A percentile compares a stretch with the other conserved stretches of the same genome.
phyloP scores from a whole-genome alignment of 495 filamentous ascomycete genomes.

The Venustampulla echinocandica region DNA sequence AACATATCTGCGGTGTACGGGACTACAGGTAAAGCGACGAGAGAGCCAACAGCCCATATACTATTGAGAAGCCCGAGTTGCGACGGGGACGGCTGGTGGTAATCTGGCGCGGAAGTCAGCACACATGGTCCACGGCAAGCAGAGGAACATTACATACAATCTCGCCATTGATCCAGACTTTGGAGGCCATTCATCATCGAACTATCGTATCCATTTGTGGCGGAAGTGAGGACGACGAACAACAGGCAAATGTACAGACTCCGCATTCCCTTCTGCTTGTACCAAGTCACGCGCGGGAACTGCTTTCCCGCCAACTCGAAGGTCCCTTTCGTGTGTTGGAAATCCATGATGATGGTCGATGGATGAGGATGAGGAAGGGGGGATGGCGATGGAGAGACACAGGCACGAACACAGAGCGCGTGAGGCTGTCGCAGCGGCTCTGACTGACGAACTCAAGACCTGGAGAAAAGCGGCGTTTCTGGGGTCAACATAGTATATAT shows the following conservation, averaged over 20 bases:
- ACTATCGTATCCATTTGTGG: conserved; percentile 30
- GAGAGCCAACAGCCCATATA: conserved; percentile 24
- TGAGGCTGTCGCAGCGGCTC: too few species aligned
- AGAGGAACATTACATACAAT: conserved; percentile 16
- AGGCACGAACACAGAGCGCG: too few species aligned
- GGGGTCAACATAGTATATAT: conserved; percentile 1
- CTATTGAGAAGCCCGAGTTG: conserved; percentile 24
- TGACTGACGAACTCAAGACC: conserved; percentile 1
- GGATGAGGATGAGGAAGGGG: not conserved
- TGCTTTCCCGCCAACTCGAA: not conserved
- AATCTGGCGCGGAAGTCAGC: conserved; percentile 16
- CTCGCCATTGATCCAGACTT: conserved; percentile 26
- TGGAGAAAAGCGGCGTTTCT: conserved; percentile 1
- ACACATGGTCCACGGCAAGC: conserved; percentile 1
- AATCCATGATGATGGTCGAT: not conserved
- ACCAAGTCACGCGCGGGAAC: conserved; percentile 23
- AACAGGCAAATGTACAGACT: conserved; percentile 31
- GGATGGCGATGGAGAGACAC: too few species aligned
- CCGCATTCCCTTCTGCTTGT: conserved; percentile 25
- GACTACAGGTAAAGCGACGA: conserved; percentile 31
- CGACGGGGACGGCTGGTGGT: conserved; percentile 22
- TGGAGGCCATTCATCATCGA: conserved; percentile 30
- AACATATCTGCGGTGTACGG: conserved; percentile 34
- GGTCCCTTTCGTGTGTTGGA: conserved; percentile 2
- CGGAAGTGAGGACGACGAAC: conserved; percentile 26